These are phyloP conservation scores for Fonsecaea monophora DNA, from an alignment of 2,329 filamentous ascomycete species.

Conservation along the genomic window DNA sequence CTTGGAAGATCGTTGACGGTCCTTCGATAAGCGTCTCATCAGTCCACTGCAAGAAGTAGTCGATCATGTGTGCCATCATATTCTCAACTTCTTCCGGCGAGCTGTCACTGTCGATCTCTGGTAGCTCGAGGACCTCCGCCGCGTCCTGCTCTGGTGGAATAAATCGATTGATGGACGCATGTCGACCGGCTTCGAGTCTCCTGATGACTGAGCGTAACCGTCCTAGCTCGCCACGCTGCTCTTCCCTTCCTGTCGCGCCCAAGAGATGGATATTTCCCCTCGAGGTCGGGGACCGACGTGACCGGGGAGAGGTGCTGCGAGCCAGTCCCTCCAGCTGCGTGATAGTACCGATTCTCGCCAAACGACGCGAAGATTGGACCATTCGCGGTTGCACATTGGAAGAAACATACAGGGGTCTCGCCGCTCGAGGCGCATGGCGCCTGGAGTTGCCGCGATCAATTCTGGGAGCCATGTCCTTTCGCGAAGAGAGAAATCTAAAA, in stretches of 20 bases:
- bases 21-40: conserved; percentile 2
- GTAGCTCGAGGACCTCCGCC: conserved; percentile 1
- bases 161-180: conserved; percentile 3
- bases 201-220: neutral
- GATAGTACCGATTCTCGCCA: neutral
- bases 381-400: neutral
- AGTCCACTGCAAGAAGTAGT: conserved; percentile 25
- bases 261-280: conserved; percentile 4
- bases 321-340: conserved; percentile 5
- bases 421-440: neutral
- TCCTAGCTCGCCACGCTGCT: neutral
- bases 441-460: neutral
- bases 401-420: neutral
- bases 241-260: neutral
- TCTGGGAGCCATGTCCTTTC: conserved; percentile 23
- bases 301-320: neutral
- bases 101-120: conserved; percentile 8
- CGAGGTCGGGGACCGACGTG: conserved; percentile 2
- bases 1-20: conserved; percentile 21
- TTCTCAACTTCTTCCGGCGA: conserved; percentile 11
- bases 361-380: neutral
- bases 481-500: neutral
- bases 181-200: neutral
- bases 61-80: conserved; percentile 10
- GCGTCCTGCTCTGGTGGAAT: neutral